phyloP scores from a whole-genome alignment of 2,329 filamentous ascomycete genomes.

The Colletotrichum australisinense region DNA sequence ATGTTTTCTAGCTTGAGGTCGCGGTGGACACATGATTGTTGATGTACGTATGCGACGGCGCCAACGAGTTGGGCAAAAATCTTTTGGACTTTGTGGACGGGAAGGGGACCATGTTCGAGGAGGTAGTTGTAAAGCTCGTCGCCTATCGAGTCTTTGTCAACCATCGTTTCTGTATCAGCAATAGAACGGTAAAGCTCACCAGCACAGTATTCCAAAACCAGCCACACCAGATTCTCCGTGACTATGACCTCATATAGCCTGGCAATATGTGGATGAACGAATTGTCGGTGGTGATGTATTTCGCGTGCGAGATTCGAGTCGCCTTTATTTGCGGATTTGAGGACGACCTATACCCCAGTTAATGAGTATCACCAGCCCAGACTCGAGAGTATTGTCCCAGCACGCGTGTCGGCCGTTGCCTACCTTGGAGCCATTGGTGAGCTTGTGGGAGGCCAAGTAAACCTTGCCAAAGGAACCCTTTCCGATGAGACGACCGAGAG shows the following conservation, averaged over 20 bases:
- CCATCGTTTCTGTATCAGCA: slow-evolving; percentile 13
- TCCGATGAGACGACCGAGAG: slow-evolving; percentile 89
- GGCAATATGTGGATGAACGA: slow-evolving; percentile 96
- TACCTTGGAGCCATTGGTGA: slow-evolving; percentile 98
- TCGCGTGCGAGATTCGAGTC: slow-evolving; percentile 96
- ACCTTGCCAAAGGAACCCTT: slow-evolving; percentile 99
- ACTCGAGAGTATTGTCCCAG: neutral
- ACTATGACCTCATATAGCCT: slow-evolving; percentile 98
- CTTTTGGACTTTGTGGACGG: slow-evolving; percentile 88
- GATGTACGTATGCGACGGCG: slow-evolving; percentile 94
- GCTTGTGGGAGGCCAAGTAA: slow-evolving; percentile 94
- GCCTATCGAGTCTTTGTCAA: slow-evolving; percentile 63
- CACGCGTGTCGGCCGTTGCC: slow-evolving; percentile 35
- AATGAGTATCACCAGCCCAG: neutral
- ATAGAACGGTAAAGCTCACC: slow-evolving; percentile 62
- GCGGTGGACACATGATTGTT: slow-evolving; percentile 94
- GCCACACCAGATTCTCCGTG: slow-evolving; percentile 93
- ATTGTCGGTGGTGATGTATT: slow-evolving; percentile 98
- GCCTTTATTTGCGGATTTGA: slow-evolving; percentile 97
- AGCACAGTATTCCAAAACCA: slow-evolving; percentile 95
- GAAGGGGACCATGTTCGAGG: slow-evolving; percentile 84
- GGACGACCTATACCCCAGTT: slow-evolving; percentile 78
- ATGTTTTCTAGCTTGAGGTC: slow-evolving; percentile 98
- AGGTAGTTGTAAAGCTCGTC: slow-evolving; percentile 98
- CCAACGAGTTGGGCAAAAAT: slow-evolving; percentile 97